Conservation (phyloP, 805 yeast genomes). For the Yarrowia phangngaensis region DNA sequence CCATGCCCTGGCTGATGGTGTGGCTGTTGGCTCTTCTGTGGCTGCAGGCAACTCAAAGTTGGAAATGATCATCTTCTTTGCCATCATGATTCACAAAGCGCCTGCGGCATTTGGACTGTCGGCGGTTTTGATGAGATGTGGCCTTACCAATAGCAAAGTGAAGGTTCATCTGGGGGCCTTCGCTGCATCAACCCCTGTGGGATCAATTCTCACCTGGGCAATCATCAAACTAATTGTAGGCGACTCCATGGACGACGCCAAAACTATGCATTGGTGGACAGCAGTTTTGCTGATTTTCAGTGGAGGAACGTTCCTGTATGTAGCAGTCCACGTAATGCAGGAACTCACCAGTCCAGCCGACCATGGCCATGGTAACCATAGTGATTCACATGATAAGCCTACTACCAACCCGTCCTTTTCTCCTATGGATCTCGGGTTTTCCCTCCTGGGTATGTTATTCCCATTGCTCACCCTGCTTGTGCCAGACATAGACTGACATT, state of each 20-base stretch:
- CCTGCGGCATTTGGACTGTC: constrained; percentile 71
- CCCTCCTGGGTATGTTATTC: constrained; percentile 37
- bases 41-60: constrained; percentile 42
- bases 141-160: constrained; percentile 38
- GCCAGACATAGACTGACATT: constrained; percentile 33
- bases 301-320: constrained; percentile 70
- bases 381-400: constrained; percentile 20
- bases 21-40: constrained; percentile 62
- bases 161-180: constrained; percentile 51
- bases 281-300: constrained; percentile 56
- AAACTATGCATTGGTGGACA: constrained; percentile 42
- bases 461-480: constrained; percentile 38
- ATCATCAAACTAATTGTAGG: constrained; percentile 39
- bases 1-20: constrained; percentile 70
- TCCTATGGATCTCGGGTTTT: constrained; percentile 31
- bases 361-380: constrained; percentile 26
- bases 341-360: constrained; percentile 36
- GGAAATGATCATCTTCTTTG: constrained; percentile 50
- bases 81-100: constrained; percentile 65
- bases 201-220: constrained; percentile 52
- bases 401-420: constrained; percentile 11
- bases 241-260: constrained; percentile 25
- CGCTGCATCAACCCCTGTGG: constrained; percentile 57
- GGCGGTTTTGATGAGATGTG: constrained; percentile 48
- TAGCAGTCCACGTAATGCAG: constrained; percentile 61